Conservation (phyloP, 1,284 basidiomycete genomes). For the Ceratobasidium sp. region DNA sequence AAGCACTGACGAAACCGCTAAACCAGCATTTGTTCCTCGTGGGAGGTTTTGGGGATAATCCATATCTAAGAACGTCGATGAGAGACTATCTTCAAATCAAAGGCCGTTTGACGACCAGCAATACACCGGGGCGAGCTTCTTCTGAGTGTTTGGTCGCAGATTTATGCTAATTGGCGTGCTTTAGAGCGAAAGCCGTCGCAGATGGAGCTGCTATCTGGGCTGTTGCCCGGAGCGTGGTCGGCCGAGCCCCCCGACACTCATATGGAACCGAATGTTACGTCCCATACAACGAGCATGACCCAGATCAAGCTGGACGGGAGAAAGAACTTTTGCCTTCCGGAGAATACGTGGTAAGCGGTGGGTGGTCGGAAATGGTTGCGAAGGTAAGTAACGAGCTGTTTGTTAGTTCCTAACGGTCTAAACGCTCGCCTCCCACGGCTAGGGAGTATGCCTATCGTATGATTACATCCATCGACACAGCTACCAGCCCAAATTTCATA, state of each 20-base stretch:
- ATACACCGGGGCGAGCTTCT: not conserved
- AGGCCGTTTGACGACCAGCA: not conserved
- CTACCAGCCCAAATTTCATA: too few species aligned
- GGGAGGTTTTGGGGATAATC: constrained; percentile 47
- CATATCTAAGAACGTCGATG: constrained; percentile 7
- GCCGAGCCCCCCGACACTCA: constrained; percentile 3
- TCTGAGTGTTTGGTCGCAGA: not conserved
- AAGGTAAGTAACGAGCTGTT: constrained; percentile 10
- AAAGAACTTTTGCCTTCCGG: too few species aligned
- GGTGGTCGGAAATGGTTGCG: constrained; percentile 19
- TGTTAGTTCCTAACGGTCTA: not conserved
- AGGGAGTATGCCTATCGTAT: not conserved
- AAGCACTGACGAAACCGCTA: not conserved
- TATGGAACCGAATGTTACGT: not conserved
- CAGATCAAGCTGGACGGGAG: not conserved
- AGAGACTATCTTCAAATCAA: not conserved
- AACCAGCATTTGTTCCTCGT: constrained; percentile 45
- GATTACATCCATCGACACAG: too few species aligned
- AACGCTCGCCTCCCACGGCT: not conserved
- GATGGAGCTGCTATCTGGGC: constrained; percentile 40
- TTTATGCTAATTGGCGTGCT: not conserved
- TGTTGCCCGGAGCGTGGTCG: not conserved
- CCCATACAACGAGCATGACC: not conserved
- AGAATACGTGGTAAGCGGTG: not conserved
- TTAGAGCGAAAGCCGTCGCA: constrained; percentile 26